Percentiles rank a stretch among this genome's conserved stretches.
Conservation (phyloP, 1,284 basidiomycete species). For the Puccinia coronata region DNA sequence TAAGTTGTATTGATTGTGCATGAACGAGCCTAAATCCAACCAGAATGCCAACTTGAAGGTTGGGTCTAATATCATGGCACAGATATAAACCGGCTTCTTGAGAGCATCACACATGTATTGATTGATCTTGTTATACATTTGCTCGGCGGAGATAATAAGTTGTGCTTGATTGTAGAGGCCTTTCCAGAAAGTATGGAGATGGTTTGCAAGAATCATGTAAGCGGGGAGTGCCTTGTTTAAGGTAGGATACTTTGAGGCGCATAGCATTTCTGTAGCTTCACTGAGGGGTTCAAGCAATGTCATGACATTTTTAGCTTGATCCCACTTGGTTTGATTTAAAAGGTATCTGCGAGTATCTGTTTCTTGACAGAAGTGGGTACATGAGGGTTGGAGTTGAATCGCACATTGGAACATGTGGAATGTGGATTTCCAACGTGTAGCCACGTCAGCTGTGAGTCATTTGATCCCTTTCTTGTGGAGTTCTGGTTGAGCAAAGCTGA, state of each 20-base stretch:
- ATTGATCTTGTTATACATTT: neutral
- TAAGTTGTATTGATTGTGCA: neutral
- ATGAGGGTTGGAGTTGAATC: neutral
- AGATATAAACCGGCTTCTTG: neutral
- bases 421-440: constrained; percentile 5
- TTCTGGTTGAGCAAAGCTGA: neutral
- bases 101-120: neutral
- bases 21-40: neutral
- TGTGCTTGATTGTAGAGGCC: neutral
- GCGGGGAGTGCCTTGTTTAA: constrained; percentile 6
- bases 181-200: neutral
- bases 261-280: neutral
- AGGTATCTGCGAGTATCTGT: neutral
- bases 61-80: constrained; percentile 22
- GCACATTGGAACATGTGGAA: neutral
- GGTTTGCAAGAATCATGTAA: neutral
- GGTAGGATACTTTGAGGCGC: constrained; percentile 35
- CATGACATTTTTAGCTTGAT: neutral
- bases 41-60: constrained; percentile 8
- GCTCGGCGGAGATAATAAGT: neutral
- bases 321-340: neutral
- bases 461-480: neutral
- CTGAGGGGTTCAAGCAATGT: neutral
- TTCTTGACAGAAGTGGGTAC: neutral
- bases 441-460: neutral